Evolutionary conservation across 202 grass and related monocot species (phyloP).

Genomic region (Digitaria exilis): DNA sequence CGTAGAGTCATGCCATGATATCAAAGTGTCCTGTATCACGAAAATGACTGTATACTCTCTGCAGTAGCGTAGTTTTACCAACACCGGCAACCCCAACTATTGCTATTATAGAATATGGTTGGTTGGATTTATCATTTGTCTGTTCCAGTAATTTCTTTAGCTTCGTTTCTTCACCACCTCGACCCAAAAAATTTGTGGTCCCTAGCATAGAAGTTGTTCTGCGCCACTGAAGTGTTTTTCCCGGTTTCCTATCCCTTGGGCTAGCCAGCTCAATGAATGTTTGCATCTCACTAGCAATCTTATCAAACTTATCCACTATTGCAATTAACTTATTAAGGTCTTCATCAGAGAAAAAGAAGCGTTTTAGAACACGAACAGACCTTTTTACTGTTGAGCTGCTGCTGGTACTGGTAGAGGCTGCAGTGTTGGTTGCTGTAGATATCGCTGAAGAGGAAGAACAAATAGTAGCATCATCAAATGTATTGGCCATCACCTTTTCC

Average conservation of each 20-base stretch:
- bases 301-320: conserved; percentile 12
- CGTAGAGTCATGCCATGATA: conserved; percentile 44
- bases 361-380: background rate
- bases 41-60: conserved; percentile 35
- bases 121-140: background rate
- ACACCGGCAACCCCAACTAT: conserved; percentile 46
- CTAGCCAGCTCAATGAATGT: conserved; percentile 11
- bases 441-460: background rate
- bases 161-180: background rate
- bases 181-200: background rate
- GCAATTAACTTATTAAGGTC: conserved; percentile 1
- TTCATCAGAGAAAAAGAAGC: conserved; percentile 21
- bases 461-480: background rate
- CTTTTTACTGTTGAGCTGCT: conserved; percentile 4
- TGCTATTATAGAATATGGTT: conserved; percentile 44
- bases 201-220: conserved; percentile 36
- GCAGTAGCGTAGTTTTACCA: conserved; percentile 48
- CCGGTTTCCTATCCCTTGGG: background rate
- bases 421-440: background rate
- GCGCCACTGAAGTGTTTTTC: conserved; percentile 11
- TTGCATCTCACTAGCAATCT: conserved; percentile 26
- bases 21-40: background rate
- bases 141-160: background rate
- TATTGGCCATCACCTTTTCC: background rate
- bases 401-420: conserved; percentile 12